Conservation (phyloP, 2,329 filamentous ascomycete species). For the Chaetomium sp. region DNA sequence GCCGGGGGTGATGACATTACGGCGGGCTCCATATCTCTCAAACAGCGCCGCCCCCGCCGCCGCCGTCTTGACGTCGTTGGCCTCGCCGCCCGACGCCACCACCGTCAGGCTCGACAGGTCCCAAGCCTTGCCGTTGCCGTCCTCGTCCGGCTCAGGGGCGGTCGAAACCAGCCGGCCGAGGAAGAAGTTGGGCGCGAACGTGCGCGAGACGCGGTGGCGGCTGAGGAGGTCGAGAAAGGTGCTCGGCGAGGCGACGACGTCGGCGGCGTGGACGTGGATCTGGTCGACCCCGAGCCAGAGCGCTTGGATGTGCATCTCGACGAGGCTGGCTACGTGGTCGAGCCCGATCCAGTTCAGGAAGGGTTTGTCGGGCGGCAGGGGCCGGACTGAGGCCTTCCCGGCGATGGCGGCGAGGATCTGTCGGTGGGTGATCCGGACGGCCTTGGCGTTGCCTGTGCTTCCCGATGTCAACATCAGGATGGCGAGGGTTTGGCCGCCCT, state of each 20-base stretch:
- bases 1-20: constrained; percentile 44
- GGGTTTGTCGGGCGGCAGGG: constrained; percentile 37
- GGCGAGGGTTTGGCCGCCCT: background rate
- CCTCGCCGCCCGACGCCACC: constrained; percentile 49
- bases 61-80: constrained; percentile 42
- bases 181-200: constrained; percentile 49
- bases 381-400: constrained; percentile 42
- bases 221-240: constrained; percentile 41
- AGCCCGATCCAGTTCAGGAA: constrained; percentile 55
- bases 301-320: constrained; percentile 55
- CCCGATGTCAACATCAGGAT: constrained; percentile 57
- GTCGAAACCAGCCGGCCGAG: constrained; percentile 32
- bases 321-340: constrained; percentile 56
- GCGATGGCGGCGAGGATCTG: constrained; percentile 47
- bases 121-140: background rate
- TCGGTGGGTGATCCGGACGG: constrained; percentile 47
- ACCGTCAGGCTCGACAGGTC: constrained; percentile 32
- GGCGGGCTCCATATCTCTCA: constrained; percentile 38
- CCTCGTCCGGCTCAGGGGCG: constrained; percentile 28
- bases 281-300: constrained; percentile 46
- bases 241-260: constrained; percentile 46
- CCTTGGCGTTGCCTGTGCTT: constrained; percentile 55
- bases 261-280: constrained; percentile 47
- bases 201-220: constrained; percentile 45
- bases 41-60: constrained; percentile 40